Evolutionary conservation across 23 red algal species (phyloP).

Genomic region (Pyropia haitanensis): DNA sequence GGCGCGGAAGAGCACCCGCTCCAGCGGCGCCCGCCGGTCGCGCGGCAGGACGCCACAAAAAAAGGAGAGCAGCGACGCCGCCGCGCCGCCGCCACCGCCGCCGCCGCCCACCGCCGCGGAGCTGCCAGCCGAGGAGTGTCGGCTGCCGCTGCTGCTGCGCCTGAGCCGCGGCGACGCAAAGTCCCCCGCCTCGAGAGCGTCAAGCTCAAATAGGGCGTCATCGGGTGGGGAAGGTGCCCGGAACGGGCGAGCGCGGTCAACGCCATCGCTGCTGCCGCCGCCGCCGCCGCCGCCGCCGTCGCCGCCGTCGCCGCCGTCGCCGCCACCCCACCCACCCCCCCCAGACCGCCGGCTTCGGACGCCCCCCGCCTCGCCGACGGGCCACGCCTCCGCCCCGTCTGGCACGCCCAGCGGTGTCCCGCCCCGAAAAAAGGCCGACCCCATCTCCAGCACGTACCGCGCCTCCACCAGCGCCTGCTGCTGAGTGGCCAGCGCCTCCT

Average conservation of each 20-base stretch:
- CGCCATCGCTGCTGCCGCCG: conserved; percentile 1
- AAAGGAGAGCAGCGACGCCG: conserved; percentile 25
- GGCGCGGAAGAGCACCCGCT: conserved; percentile 77
- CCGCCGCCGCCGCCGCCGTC: conserved; percentile 29
- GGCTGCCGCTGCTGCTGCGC: neutral
- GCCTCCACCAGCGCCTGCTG: conserved; percentile 52
- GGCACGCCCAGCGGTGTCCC: conserved; percentile 3
- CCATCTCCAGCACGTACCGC: conserved; percentile 74
- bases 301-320: conserved; percentile 10
- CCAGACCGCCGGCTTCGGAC: neutral
- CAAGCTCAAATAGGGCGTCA: conserved; percentile 1
- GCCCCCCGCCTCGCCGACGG: neutral
- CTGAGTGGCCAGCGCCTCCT: conserved; percentile 55
- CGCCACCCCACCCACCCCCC: neutral
- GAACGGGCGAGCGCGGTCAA: conserved; percentile 20
- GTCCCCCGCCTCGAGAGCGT: neutral
- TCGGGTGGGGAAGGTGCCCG: conserved; percentile 4
- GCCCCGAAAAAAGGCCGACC: conserved; percentile 42
- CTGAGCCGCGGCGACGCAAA: neutral
- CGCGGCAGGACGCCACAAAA: conserved; percentile 43
- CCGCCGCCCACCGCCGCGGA: neutral
- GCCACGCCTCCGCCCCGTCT: neutral
- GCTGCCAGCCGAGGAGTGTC: neutral
- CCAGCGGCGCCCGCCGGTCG: conserved; percentile 36
- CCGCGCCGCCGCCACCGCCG: conserved; percentile 5